phyloP scores from a whole-genome alignment of 768 basidiomycete species.

The Tubosaeta sp. region DNA sequence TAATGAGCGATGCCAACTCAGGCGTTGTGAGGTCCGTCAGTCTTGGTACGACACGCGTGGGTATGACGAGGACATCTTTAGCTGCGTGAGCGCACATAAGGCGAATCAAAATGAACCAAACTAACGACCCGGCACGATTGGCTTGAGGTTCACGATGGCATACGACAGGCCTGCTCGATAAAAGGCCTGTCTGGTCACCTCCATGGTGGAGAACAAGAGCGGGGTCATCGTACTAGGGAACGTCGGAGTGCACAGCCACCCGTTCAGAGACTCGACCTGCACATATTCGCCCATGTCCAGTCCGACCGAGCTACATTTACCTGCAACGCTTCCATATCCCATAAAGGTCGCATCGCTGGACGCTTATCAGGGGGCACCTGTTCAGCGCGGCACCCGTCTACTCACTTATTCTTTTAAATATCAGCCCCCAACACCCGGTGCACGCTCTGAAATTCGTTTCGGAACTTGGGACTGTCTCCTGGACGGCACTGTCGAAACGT shows the following conservation, averaged over 20 bases:
- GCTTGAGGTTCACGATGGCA: conserved; percentile 94
- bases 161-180: conserved; percentile 64
- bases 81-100: conserved; percentile 1
- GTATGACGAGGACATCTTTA: conserved; percentile 61
- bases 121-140: conserved; percentile 91
- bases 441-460: conserved; percentile 63
- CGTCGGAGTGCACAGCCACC: conserved; percentile 20
- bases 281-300: conserved; percentile 41
- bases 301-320: conserved; percentile 74
- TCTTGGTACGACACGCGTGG: conserved; percentile 51
- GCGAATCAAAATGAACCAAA: conserved; percentile 9
- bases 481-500: conserved; percentile 70
- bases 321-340: conserved; percentile 79
- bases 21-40: conserved; percentile 51
- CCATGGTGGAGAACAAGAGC: conserved; percentile 73
- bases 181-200: conserved; percentile 74
- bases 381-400: conserved; percentile 72
- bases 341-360: conserved; percentile 75
- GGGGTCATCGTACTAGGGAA: conserved; percentile 8
- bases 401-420: conserved; percentile 82
- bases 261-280: conserved; percentile 2
- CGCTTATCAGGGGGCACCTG: conserved; percentile 36
- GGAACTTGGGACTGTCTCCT: conserved; percentile 90
- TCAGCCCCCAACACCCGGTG: conserved; percentile 40
- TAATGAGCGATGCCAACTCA: conserved; percentile 80